Base-by-base conservation (phyloP, 2,329 filamentous ascomycete genomes). In the Diplodia corticola region DNA sequence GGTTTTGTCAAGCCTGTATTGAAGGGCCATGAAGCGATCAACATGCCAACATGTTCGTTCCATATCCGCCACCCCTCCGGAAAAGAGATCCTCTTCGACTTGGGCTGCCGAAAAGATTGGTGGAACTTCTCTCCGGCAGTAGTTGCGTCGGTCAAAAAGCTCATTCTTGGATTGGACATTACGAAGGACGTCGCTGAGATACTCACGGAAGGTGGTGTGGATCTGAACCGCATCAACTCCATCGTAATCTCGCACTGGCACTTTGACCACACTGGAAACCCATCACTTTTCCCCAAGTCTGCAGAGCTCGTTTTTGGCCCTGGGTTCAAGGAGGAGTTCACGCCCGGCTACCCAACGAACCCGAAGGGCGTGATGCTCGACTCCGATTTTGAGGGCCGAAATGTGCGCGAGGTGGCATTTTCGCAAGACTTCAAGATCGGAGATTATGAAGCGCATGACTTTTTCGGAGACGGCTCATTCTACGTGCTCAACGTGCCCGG, bases 401-500 rank as follows among this genome's bases (percentile, higher is more conserved):
- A 64, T n/a, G 40, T 69, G 15, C 54, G 66, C 15, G 69, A 69
- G 54, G 48, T 67, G 10, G n/a, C 4, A 24, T 64, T 64, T 24
- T 48, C 63, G 28, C 20, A 67, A 10, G 40, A 50, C 17, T 63
- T 70, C 12, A 67, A 79, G 67, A 80, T 84, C 28, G 82, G 81
- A 2, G 71, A 78, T 10, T 84, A 83, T 70, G 71, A 76, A 44
- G 83, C 83, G 3, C 74, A 77, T 24, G 85, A 88, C 71, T 86
- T 81, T 70, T 87, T 86, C 65, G 80, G 80, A 3, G 85, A 88
- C 70, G 85, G 84, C 0, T 81, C 77, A 24, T 85, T 88, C 69
- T 86, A 86, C 70, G 76, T 87, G 2, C 76, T 87, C 37, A 77
- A 84, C 68, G 80, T 80, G 2, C 84, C 84, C 0, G 85, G 85